Evolutionary conservation across 2,329 filamentous ascomycete species (phyloP).

Genomic region (Arthrobotrys pseudoclavata): DNA sequence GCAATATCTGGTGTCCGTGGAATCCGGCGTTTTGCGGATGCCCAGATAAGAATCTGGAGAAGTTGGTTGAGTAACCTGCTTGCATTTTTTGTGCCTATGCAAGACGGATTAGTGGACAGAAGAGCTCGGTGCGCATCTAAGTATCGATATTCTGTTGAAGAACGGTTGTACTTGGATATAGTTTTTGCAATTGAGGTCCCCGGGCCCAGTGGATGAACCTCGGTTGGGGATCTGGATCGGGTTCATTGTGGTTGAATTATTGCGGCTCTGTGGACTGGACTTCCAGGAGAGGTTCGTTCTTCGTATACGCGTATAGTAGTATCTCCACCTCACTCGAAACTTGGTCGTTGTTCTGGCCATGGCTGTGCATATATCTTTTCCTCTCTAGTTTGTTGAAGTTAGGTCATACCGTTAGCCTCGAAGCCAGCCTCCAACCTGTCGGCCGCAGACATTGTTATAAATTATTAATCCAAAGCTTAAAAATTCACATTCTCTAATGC

Average conservation of each 20-base stretch:
- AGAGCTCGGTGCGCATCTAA: neutral
- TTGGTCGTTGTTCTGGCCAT: no score
- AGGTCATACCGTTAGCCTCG: no score
- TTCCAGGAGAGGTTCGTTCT: neutral
- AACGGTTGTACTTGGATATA: no score
- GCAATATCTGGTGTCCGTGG: neutral
- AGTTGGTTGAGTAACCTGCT: slow-evolving; percentile 18
- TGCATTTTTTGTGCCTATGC: slow-evolving; percentile 12
- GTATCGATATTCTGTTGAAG: no score
- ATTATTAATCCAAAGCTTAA: slow-evolving; percentile 1
- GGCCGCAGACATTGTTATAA: neutral
- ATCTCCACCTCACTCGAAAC: no score
- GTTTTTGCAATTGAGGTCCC: no score
- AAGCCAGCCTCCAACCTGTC: no score
- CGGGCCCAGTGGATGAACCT: no score
- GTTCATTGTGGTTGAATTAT: neutral
- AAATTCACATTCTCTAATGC: neutral
- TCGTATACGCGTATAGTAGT: neutral
- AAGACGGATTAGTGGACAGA: neutral
- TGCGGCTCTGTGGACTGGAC: no score
- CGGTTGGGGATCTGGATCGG: neutral
- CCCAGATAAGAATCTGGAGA: neutral
- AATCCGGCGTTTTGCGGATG: neutral
- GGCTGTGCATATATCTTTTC: no score
- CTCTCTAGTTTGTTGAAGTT: no score